Evolutionary conservation across 2,329 filamentous ascomycete genomes (phyloP).

Genomic region (Aureobasidium namibiae): DNA sequence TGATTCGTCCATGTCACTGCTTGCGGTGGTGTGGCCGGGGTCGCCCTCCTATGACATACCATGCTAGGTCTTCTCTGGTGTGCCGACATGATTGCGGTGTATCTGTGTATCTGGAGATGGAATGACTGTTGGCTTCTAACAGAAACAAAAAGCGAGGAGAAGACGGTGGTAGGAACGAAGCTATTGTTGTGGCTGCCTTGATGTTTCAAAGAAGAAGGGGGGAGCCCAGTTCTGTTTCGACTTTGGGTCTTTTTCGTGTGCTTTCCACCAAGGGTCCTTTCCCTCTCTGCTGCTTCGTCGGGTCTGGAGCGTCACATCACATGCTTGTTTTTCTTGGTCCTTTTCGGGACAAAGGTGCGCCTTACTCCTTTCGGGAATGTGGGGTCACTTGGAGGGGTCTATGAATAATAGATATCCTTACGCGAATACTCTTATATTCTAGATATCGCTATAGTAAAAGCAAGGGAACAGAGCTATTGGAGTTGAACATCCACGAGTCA

Average conservation of each 20-base stretch:
- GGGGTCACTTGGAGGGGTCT: not conserved
- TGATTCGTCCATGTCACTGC: not conserved
- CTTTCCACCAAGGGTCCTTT: constrained; percentile 1
- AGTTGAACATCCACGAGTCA: too few species aligned
- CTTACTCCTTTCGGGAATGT: not conserved
- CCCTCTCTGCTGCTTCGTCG: not conserved
- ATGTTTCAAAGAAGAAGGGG: not conserved
- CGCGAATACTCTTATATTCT: too few species aligned
- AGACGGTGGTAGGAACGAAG: not conserved
- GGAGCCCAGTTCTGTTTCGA: not conserved
- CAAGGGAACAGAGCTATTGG: too few species aligned
- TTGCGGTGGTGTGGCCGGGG: not conserved
- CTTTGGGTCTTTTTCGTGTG: constrained; percentile 7
- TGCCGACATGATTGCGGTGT: not conserved
- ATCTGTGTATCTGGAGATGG: not conserved
- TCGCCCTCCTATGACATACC: constrained; percentile 2
- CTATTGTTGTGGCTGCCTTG: constrained; percentile 1
- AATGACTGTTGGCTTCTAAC: not conserved
- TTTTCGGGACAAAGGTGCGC: not conserved
- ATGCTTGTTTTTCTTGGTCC: not conserved
- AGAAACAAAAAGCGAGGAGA: not conserved
- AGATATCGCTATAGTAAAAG: too few species aligned
- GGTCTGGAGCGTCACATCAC: constrained; percentile 8
- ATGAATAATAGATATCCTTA: too few species aligned
- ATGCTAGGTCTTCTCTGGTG: constrained; percentile 10